These are phyloP conservation scores for Erodium texanum DNA, from an alignment of 441 rosid genomes.

Conservation along the genomic window DNA sequence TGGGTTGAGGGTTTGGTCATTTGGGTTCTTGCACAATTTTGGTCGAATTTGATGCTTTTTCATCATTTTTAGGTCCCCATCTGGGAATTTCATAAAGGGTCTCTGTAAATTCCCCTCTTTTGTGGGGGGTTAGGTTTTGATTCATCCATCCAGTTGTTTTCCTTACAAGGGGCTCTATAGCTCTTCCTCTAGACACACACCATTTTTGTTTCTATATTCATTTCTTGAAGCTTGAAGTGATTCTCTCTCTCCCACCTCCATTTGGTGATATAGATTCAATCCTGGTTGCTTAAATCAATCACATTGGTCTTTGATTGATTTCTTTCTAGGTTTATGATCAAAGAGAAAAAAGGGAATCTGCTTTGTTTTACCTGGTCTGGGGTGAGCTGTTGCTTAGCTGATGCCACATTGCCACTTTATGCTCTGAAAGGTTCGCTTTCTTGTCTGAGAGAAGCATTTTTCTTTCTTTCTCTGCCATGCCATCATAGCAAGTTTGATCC, in stretches of 20 bases:
- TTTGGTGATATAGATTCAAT: too few relatives aligned
- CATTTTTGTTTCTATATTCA: background rate
- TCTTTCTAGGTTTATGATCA: background rate
- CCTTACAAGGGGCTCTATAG: too few relatives aligned
- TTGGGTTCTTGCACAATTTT: conserved; percentile 38
- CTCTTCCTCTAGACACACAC: background rate
- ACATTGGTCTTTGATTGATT: background rate
- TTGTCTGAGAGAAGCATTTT: conserved; percentile 31
- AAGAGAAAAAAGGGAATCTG: conserved; percentile 40
- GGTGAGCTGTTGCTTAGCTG: conserved; percentile 61
- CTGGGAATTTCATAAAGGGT: conserved; percentile 44
- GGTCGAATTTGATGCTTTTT: conserved; percentile 45
- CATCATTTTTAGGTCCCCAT: conserved; percentile 31
- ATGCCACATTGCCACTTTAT: conserved; percentile 51
- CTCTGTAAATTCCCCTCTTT: conserved; percentile 23
- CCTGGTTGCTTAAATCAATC: background rate
- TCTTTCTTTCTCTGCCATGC: conserved; percentile 33
- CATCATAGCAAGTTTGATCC: conserved; percentile 32
- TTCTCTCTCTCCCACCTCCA: too few relatives aligned
- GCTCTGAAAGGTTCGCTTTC: conserved; percentile 89
- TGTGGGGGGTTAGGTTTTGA: conserved; percentile 3
- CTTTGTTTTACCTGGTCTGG: conserved; percentile 38
- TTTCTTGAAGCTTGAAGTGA: too few relatives aligned
- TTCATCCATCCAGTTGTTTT: too few relatives aligned
- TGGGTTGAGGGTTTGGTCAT: conserved; percentile 30